Evolutionary conservation across 2,329 filamentous ascomycete species (phyloP), one percentile per base, ranked within the genome.

Genomic region (Acarospora socialis): DNA sequence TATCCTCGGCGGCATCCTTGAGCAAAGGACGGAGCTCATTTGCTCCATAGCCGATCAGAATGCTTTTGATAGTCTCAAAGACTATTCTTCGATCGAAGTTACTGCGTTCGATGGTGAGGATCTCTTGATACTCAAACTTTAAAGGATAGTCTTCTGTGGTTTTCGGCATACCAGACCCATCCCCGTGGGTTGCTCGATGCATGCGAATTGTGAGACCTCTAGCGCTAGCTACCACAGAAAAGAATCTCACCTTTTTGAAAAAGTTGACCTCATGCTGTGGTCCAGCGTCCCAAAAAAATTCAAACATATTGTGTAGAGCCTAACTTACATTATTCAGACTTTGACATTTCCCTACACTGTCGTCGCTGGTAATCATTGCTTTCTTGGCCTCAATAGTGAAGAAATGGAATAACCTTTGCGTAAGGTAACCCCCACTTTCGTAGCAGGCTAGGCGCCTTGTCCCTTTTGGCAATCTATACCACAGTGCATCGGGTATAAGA

Each of bases 351-450:
- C 20, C 34, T 16, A 27, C 30, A 26, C 3, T 3, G 21, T 34
- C 14, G 9, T 3, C 18, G 17, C 14, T 13, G 15, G 34, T 2
- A 31, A 9, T 1, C 13, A 5, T 10, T 14, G 21, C 17, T 17
- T 28, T 36, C 19, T 36, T 36, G n/a, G 21, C 34, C 14, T 36
- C 34, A 34, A 36, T 15, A 9, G 21, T 24, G 21, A 29, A 33
- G 14, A 33, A 33, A 32, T 32, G 29, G 20, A 32, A 32, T 15
- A 32, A 12, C 19, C 29, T 6, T 6, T 21, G 5, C 20, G 2
- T 23, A 12, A 10, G 2, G 5, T 7, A 12, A 7, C 3, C 7
- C 4, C 6, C 8, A 30, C 13, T 20, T 14, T 33, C 22, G 21
- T 15, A 33, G 21, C 22, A 33, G 21, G 21, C 21, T 9, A 33